Evolutionary conservation across 2,329 filamentous ascomycete genomes (phyloP), one percentile per base, ranked within the genome.

Genomic region (Helotiales sp.): DNA sequence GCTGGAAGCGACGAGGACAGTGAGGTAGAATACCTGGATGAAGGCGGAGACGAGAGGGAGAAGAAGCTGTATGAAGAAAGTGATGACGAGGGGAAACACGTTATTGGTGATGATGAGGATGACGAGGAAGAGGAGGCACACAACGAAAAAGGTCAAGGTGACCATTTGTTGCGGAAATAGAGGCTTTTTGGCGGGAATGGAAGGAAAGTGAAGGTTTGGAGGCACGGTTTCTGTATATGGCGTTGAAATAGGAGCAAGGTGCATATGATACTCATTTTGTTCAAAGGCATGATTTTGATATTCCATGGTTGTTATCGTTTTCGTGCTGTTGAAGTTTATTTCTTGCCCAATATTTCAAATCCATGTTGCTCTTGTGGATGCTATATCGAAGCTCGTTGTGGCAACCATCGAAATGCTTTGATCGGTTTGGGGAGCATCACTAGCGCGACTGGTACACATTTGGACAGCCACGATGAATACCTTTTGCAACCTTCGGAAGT

Each of bases 1-100:
- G 93, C 91, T 15, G 93, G 92, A 52, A 86, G 83, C 60, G 93
- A 93, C 57, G 93, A 95, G 57, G 89, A 91, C 42, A 70, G 69
- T 51, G 73, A 76, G 10, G 74, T 72, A 17, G 76, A 79, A 56
- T 79, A 79, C 30, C 74, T 77, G 36, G 76, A 76, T 19, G 78
- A 77, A 31, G 77, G 76, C 13, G 77, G 78, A 34, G 66, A 69
- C 52, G 66, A 71, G 40, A 52, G 61, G 42, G 68, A 71, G 59
- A 66, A 71, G 60, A 69, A 63, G 42, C 63, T 71, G 49, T 73
- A 74, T 56, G 40, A n/a, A n/a, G 63, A 67, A 25, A 70, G 69
- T 33, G 65, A 63, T 24, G 77, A 77, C 31, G 71, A 74, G 15
- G 74, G 76, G 49, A 76, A 79, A 60, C 81, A 83, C 62, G 79